Evolutionary conservation across 495 filamentous ascomycete genomes (phyloP).

Genomic region (Daldinia caldariorum): DNA sequence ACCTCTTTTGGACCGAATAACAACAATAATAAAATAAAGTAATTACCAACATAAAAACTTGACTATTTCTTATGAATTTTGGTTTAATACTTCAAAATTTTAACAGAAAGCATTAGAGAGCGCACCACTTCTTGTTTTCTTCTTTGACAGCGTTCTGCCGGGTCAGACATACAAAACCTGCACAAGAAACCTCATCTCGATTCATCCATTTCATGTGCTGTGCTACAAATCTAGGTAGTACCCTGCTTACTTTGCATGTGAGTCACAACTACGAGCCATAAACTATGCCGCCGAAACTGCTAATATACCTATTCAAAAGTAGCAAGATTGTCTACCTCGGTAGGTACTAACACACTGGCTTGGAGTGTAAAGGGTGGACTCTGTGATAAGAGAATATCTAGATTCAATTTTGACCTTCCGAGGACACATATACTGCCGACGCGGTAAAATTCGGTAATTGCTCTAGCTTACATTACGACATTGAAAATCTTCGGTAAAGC

Average conservation of each 20-base stretch:
- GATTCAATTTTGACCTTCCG: background rate
- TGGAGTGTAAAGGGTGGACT: background rate
- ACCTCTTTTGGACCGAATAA: no score
- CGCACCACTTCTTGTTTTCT: no score
- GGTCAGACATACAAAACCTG: background rate
- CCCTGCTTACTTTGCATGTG: slow-evolving; percentile 13
- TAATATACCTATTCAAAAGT: background rate
- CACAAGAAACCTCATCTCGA: slow-evolving; percentile 8
- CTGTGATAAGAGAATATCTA: background rate
- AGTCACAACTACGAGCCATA: slow-evolving; percentile 17
- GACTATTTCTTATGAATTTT: no score
- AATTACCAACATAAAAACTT: no score
- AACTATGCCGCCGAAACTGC: background rate
- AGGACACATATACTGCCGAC: background rate
- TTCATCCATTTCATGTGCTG: background rate
- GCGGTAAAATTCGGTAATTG: background rate
- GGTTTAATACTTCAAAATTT: no score
- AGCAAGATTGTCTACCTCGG: background rate
- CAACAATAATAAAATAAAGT: no score
- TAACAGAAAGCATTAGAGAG: no score
- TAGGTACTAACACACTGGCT: background rate
- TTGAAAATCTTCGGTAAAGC: background rate
- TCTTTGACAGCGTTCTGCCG: background rate
- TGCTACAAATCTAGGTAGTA: slow-evolving; percentile 1
- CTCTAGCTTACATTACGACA: background rate